A percentile compares a stretch with the other conserved stretches of the same genome.
These are phyloP conservation scores for Paraconiothyrium sp. DNA, from an alignment of 2,329 filamentous ascomycete species.

Conservation along the genomic window DNA sequence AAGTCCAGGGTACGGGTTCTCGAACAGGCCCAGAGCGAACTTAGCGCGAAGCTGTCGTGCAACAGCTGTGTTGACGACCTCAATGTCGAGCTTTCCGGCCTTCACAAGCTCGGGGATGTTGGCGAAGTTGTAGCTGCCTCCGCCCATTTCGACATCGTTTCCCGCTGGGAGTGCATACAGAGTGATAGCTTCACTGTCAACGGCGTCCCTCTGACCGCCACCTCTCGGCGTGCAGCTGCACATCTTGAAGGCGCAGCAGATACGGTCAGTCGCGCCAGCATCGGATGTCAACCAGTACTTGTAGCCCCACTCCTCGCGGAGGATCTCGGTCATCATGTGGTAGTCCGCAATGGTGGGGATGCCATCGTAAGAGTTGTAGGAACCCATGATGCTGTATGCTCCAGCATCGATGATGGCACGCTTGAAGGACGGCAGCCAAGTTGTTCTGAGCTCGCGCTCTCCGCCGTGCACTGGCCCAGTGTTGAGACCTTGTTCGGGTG, in stretches of 20 bases:
- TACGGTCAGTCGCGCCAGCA: constrained; percentile 74
- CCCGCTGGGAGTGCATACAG: constrained; percentile 72
- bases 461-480: constrained; percentile 68
- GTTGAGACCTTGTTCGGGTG: constrained; percentile 77
- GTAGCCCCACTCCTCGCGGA: constrained; percentile 77
- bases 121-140: constrained; percentile 74
- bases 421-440: constrained; percentile 69
- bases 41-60: constrained; percentile 72
- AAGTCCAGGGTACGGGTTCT: constrained; percentile 71
- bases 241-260: constrained; percentile 71
- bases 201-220: background rate
- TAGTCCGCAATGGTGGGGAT: constrained; percentile 73
- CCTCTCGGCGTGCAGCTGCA: constrained; percentile 61
- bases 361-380: constrained; percentile 79
- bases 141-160: constrained; percentile 80
- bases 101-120: constrained; percentile 72
- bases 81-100: constrained; percentile 67
- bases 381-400: constrained; percentile 75
- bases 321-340: constrained; percentile 70
- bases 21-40: constrained; percentile 75
- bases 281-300: constrained; percentile 74
- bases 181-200: constrained; percentile 73
- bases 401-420: constrained; percentile 75
- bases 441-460: constrained; percentile 64
- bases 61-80: constrained; percentile 72